Evolutionary conservation across 2,329 filamentous ascomycete genomes (phyloP).

Genomic region (Colletotrichum tamarilloi): DNA sequence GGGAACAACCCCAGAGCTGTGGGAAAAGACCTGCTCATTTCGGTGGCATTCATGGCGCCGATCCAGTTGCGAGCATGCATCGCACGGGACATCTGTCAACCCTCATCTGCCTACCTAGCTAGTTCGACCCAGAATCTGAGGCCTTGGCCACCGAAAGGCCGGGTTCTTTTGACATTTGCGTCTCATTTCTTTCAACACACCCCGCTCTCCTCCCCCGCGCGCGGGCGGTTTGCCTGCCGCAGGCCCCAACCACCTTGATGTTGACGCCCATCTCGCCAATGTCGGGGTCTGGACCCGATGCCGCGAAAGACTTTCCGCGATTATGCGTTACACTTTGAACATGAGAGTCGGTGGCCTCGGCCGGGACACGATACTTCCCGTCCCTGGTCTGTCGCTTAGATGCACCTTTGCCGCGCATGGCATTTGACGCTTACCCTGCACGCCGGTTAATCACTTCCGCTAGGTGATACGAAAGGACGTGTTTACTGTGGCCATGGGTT

Average conservation of each 20-base stretch:
- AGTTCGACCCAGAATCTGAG: background rate
- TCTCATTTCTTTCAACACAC: background rate
- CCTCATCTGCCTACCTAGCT: background rate
- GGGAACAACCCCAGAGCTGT: background rate
- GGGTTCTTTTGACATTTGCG: background rate
- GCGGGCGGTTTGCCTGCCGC: background rate
- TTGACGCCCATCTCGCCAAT: background rate
- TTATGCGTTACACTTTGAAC: background rate
- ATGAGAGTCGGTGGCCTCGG: background rate
- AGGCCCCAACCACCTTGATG: background rate
- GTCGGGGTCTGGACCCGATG: background rate
- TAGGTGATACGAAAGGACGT: background rate
- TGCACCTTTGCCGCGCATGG: background rate
- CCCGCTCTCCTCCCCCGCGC: background rate
- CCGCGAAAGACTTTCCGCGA: background rate
- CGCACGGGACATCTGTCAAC: background rate
- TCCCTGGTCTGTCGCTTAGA: background rate
- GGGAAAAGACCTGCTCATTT: background rate
- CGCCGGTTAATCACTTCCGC: background rate
- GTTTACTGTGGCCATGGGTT: background rate
- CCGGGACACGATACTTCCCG: background rate
- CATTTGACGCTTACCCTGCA: background rate
- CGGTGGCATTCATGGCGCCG: background rate
- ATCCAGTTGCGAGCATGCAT: background rate
- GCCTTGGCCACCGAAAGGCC: background rate